Conservation (phyloP, 768 basidiomycete species). For the Multifurca ochricompacta region DNA sequence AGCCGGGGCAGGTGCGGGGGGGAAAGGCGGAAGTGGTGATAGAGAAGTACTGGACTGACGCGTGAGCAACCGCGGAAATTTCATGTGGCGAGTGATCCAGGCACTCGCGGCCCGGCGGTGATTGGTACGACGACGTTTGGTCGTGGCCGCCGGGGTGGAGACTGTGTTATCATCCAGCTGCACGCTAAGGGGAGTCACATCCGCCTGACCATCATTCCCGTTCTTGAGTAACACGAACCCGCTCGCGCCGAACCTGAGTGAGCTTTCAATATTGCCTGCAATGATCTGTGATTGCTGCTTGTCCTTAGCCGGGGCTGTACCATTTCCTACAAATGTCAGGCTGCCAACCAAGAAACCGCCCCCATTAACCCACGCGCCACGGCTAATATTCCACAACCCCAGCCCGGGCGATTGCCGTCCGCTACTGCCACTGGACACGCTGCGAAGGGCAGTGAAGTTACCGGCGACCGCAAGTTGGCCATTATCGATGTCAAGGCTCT, state of each 20-base stretch:
- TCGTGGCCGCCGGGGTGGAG: constrained; percentile 27
- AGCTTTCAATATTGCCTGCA: constrained; percentile 55
- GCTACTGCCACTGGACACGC: constrained; percentile 30
- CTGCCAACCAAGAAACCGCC: constrained; percentile 69
- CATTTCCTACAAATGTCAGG: constrained; percentile 63
- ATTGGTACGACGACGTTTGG: constrained; percentile 34
- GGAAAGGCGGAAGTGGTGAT: constrained; percentile 45
- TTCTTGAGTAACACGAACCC: constrained; percentile 78
- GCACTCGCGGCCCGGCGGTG: constrained; percentile 29
- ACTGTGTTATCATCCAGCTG: constrained; percentile 40
- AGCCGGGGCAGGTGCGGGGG: constrained; percentile 62
- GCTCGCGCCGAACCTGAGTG: constrained; percentile 59
- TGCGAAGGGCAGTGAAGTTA: constrained; percentile 54
- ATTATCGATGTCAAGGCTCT: constrained; percentile 43
- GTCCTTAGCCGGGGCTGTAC: constrained; percentile 40
- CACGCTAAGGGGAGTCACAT: constrained; percentile 53
- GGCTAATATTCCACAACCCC: constrained; percentile 62
- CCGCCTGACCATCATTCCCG: constrained; percentile 42
- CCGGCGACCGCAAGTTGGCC: constrained; percentile 60
- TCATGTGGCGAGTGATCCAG: constrained; percentile 43
- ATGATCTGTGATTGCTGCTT: constrained; percentile 46
- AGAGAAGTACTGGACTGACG: constrained; percentile 45
- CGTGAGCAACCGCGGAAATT: constrained; percentile 37
- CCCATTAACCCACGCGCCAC: constrained; percentile 58
- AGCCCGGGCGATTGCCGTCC: constrained; percentile 48